Evolutionary conservation across 1,139 yeast species (phyloP).

Genomic region (Blastobotrys aristatus): DNA sequence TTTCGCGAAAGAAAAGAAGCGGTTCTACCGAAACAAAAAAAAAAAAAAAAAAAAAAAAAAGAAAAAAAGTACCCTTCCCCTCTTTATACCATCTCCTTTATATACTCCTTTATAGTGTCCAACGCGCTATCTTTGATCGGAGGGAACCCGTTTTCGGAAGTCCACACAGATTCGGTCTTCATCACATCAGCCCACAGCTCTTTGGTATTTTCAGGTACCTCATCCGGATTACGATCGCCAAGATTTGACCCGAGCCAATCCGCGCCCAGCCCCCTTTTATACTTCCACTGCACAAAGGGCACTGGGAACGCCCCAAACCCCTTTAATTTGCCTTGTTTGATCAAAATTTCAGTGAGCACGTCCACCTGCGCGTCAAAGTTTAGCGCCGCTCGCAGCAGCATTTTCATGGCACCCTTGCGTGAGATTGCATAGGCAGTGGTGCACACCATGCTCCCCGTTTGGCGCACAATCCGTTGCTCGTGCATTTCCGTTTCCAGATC

Average conservation of each 20-base stretch:
- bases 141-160: too few relatives aligned
- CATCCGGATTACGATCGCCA: too few relatives aligned
- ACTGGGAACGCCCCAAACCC: neutral
- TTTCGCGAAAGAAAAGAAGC: too few relatives aligned
- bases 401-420: neutral
- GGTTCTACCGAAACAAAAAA: too few relatives aligned
- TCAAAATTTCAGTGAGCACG: neutral
- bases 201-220: too few relatives aligned
- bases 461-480: neutral
- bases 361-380: neutral
- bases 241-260: neutral
- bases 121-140: too few relatives aligned
- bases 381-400: neutral
- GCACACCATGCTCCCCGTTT: neutral
- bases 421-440: neutral
- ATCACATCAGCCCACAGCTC: too few relatives aligned
- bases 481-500: neutral
- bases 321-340: neutral
- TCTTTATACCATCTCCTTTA: too few relatives aligned
- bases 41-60: too few relatives aligned
- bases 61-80: too few relatives aligned
- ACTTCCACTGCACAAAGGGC: neutral
- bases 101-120: too few relatives aligned
- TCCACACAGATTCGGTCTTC: too few relatives aligned
- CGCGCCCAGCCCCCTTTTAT: neutral